A percentile compares a stretch with the other conserved stretches of the same genome.
These are phyloP conservation scores for Penicillium sp. DNA, from an alignment of 2,329 filamentous ascomycete species.

Conservation along the genomic window DNA sequence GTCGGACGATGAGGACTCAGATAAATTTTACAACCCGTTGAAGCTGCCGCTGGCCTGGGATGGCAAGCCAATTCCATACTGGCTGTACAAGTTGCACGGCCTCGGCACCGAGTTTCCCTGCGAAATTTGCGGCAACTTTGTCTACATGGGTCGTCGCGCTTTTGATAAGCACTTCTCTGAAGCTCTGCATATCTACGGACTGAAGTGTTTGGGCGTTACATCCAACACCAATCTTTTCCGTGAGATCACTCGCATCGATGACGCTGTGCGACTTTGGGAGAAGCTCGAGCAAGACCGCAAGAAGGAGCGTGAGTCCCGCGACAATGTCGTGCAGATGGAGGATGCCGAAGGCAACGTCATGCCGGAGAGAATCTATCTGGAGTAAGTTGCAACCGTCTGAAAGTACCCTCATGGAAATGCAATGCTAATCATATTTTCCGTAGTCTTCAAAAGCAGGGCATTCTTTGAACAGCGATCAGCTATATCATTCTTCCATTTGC, in stretches of 20 bases:
- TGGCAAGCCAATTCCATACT: constrained; percentile 97
- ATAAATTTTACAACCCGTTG: constrained; percentile 93
- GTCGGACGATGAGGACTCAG: constrained; percentile 70
- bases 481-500: background rate
- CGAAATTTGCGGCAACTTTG: constrained; percentile 96
- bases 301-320: constrained; percentile 72
- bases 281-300: constrained; percentile 88
- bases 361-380: constrained; percentile 97
- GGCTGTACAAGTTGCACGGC: constrained; percentile 96
- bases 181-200: constrained; percentile 84
- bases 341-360: constrained; percentile 97
- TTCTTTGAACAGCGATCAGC: constrained; percentile 57
- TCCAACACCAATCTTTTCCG: constrained; percentile 82
- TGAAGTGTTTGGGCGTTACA: constrained; percentile 91
- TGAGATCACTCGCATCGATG: constrained; percentile 89
- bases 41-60: constrained; percentile 97
- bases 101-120: constrained; percentile 92
- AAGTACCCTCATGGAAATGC: background rate
- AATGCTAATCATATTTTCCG: constrained; percentile 25
- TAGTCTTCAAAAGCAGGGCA: constrained; percentile 80
- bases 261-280: constrained; percentile 86
- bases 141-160: constrained; percentile 95
- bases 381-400: constrained; percentile 48
- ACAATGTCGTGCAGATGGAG: constrained; percentile 96
- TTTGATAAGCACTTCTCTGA: constrained; percentile 99